These are phyloP conservation scores for Fusarium sp. DNA, from an alignment of 2,329 filamentous ascomycete genomes.

Conservation along the genomic window DNA sequence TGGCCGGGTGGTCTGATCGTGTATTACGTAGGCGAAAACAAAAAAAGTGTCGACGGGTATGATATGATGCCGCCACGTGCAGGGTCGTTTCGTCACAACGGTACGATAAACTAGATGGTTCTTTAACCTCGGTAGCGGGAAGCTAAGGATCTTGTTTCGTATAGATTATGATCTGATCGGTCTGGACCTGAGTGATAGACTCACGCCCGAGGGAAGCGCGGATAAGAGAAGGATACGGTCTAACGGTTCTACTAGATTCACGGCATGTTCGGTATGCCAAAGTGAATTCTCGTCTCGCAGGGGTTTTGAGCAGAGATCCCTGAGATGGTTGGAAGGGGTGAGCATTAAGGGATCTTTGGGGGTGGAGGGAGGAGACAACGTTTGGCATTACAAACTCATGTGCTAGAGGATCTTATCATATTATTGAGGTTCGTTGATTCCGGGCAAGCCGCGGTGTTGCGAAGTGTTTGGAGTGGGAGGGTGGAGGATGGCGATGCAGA, in stretches of 20 bases:
- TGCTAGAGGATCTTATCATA: conserved; percentile 6
- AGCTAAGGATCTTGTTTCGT: background rate
- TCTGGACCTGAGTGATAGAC: conserved; percentile 1
- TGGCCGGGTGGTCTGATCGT: conserved; percentile 26
- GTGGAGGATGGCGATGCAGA: background rate
- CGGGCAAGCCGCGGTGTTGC: background rate
- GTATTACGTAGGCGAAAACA: background rate
- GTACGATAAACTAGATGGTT: background rate
- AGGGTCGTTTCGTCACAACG: conserved; percentile 1
- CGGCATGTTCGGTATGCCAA: background rate
- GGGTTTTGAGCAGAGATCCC: background rate
- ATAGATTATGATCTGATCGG: background rate
- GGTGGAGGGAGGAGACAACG: background rate
- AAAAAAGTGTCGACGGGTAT: background rate
- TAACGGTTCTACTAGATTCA: conserved; percentile 3
- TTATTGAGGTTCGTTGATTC: background rate
- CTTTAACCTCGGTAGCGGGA: background rate
- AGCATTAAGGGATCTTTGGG: background rate
- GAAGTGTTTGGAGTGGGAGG: background rate
- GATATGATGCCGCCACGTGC: conserved; percentile 31
- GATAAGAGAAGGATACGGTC: background rate
- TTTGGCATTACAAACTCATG: too few relatives aligned
- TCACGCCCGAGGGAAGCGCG: background rate
- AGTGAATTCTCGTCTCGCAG: background rate
- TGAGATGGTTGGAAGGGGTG: background rate